phyloP scores from a whole-genome alignment of 257 asterid species.

The Solanum bulbocastanum region DNA sequence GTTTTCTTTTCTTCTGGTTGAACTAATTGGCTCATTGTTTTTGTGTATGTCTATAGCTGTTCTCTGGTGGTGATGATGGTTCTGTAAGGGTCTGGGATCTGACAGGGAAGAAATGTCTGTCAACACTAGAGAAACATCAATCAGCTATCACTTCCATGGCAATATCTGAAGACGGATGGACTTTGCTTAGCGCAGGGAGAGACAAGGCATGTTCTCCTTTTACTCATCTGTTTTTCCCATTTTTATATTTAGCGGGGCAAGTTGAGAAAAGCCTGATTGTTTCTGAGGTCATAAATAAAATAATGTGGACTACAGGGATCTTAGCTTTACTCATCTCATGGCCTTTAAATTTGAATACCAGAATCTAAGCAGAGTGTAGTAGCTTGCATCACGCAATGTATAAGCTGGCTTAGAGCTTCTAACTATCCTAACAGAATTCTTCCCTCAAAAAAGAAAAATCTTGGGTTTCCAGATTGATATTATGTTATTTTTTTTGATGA shows the following conservation, averaged over 20 bases:
- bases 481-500: background rate
- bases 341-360: background rate
- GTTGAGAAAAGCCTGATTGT: background rate
- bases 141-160: conserved; percentile 86
- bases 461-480: background rate
- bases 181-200: conserved; percentile 85
- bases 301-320: background rate
- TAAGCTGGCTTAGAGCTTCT: background rate
- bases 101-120: conserved; percentile 58
- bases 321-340: background rate
- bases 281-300: background rate
- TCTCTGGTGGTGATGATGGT: conserved; percentile 80
- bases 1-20: background rate
- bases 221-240: background rate
- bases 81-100: conserved; percentile 80
- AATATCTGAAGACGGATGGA: conserved; percentile 84
- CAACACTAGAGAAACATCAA: conserved; percentile 71
- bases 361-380: background rate
- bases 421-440: background rate
- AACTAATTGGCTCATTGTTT: background rate
- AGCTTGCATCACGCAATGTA: background rate
- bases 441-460: background rate
- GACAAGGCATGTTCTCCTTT: conserved; percentile 53
- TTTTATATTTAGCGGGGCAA: background rate
- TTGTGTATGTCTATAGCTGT: conserved; percentile 40